Conservation (phyloP, 306 rosid genomes). For the Lathyrus tuberosus region DNA sequence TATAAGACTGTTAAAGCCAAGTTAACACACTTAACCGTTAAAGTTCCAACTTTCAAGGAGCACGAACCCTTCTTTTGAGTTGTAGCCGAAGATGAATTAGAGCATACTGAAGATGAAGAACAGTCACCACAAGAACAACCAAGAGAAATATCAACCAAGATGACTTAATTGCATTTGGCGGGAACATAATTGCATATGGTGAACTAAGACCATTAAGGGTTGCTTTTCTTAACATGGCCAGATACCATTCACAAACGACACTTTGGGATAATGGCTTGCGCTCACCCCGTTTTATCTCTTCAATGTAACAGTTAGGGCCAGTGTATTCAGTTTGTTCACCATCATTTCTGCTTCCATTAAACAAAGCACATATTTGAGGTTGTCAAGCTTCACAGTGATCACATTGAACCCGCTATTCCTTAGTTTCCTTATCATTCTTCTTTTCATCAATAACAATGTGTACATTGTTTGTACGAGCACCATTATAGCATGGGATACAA, state of each 20-base stretch:
- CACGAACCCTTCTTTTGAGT: constrained; percentile 60
- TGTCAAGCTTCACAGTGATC: constrained; percentile 99
- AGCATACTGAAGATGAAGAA: constrained; percentile 78
- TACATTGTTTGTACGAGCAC: constrained; percentile 90
- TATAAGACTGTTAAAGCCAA: too few relatives aligned
- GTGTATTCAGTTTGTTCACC: constrained; percentile 98
- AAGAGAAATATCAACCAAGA: constrained; percentile 80
- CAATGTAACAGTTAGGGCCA: constrained; percentile 87
- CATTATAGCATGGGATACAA: constrained; percentile 92
- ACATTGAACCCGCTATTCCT: constrained; percentile 99
- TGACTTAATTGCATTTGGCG: constrained; percentile 52
- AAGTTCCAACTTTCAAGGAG: constrained; percentile 71
- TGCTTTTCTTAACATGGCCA: too few relatives aligned
- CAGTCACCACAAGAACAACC: constrained; percentile 99
- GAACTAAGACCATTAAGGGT: too few relatives aligned
- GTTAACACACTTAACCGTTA: constrained; percentile 67
- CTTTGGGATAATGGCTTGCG: constrained; percentile 90
- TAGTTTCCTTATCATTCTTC: constrained; percentile 95
- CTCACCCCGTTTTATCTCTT: constrained; percentile 92
- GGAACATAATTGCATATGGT: too few relatives aligned
- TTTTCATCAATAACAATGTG: too few relatives aligned
- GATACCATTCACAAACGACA: constrained; percentile 99
- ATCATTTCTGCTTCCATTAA: constrained; percentile 93
- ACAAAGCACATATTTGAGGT: constrained; percentile 95
- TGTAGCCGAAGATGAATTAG: too few relatives aligned